phyloP scores from a whole-genome alignment of 805 yeast genomes.

The Zygosaccharomyces pseudorouxii region DNA sequence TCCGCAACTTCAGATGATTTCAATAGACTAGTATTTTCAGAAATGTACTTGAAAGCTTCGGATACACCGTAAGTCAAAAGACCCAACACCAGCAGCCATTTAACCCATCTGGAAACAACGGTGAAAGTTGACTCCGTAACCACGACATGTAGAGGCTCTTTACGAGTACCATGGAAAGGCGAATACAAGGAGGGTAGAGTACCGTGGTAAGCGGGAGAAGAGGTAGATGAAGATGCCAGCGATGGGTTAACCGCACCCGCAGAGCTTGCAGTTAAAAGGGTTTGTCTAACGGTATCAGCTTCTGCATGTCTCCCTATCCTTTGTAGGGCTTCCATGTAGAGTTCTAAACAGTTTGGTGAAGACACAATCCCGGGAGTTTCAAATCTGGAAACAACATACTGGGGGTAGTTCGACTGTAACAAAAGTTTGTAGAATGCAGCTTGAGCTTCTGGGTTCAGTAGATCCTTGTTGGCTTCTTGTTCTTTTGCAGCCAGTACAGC shows the following conservation, averaged over 20 bases:
- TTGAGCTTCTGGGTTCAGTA: constrained; percentile 66
- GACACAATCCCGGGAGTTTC: constrained; percentile 92
- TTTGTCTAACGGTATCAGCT: constrained; percentile 61
- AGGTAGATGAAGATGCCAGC: constrained; percentile 26
- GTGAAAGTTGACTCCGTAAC: constrained; percentile 81
- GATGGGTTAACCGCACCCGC: constrained; percentile 34
- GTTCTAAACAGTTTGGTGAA: constrained; percentile 69
- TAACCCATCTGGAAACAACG: constrained; percentile 77
- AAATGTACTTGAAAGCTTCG: constrained; percentile 68
- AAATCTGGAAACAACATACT: constrained; percentile 87
- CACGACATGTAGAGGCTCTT: constrained; percentile 90
- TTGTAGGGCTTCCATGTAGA: constrained; percentile 77
- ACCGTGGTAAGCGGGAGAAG: constrained; percentile 24
- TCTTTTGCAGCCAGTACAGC: constrained; percentile 59
- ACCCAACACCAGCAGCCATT: constrained; percentile 82
- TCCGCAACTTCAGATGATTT: constrained; percentile 69
- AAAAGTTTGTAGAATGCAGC: constrained; percentile 77
- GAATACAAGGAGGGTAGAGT: constrained; percentile 32
- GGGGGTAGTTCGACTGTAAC: constrained; percentile 83
- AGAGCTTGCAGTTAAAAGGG: constrained; percentile 39
- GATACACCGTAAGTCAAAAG: constrained; percentile 76
- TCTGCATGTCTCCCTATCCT: constrained; percentile 72
- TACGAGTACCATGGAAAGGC: constrained; percentile 51
- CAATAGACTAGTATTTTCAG: constrained; percentile 66
- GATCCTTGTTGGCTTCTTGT: constrained; percentile 76